phyloP scores from a whole-genome alignment of 2,329 filamentous ascomycete genomes.

The Claviceps sp. region DNA sequence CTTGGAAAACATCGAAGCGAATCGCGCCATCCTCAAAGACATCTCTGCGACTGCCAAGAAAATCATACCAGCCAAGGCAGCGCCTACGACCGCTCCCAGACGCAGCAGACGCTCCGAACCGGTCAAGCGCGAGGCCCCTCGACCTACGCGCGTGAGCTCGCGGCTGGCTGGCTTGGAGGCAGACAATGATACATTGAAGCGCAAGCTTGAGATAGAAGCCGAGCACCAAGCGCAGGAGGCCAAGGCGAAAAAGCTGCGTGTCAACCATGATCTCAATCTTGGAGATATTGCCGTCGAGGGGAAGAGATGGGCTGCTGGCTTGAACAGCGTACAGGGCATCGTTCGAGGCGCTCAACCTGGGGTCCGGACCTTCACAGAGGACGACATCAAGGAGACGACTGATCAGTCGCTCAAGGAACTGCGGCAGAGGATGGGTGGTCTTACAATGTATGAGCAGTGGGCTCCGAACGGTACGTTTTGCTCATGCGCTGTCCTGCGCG shows the following conservation, averaged over 20 bases:
- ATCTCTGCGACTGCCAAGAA: slow-evolving; percentile 59
- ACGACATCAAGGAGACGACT: slow-evolving; percentile 66
- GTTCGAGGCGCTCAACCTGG: slow-evolving; percentile 62
- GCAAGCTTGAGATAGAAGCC: slow-evolving; percentile 37
- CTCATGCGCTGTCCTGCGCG: background rate
- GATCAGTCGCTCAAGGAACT: slow-evolving; percentile 63
- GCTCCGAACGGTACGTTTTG: slow-evolving; percentile 52
- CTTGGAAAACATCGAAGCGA: slow-evolving; percentile 75
- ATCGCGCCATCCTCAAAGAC: slow-evolving; percentile 67
- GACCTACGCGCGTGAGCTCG: slow-evolving; percentile 44
- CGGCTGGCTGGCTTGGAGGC: slow-evolving; percentile 42
- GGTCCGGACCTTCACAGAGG: slow-evolving; percentile 71
- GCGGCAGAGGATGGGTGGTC: slow-evolving; percentile 59
- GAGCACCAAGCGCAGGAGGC: slow-evolving; percentile 27
- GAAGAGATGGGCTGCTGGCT: slow-evolving; percentile 56
- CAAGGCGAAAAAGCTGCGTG: slow-evolving; percentile 44
- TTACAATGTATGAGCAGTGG: slow-evolving; percentile 75
- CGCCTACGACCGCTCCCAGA: slow-evolving; percentile 29
- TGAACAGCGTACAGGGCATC: slow-evolving; percentile 48
- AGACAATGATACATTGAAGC: slow-evolving; percentile 32
- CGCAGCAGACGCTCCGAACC: slow-evolving; percentile 22
- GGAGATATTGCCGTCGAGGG: slow-evolving; percentile 70
- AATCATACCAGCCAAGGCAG: slow-evolving; percentile 45
- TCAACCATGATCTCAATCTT: slow-evolving; percentile 50
- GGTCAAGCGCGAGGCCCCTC: slow-evolving; percentile 31